Percentiles rank a stretch among this genome's conserved stretches.
phyloP scores from a whole-genome alignment of 2,329 filamentous ascomycete species.

The Tolypocladium sp. region DNA sequence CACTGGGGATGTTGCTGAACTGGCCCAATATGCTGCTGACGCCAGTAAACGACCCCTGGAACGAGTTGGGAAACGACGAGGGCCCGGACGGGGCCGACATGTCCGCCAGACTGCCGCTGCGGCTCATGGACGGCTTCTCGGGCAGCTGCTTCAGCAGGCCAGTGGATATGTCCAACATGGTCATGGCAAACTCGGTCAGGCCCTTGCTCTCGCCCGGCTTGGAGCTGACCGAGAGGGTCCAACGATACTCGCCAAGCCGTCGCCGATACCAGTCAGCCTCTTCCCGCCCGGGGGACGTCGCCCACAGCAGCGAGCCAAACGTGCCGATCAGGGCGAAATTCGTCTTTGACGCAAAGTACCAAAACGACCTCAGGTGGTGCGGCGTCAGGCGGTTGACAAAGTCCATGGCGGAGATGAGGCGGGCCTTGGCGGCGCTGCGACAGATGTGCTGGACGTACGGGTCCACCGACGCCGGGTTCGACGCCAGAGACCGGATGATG shows the following conservation, averaged over 20 bases:
- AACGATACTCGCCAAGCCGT: conserved; percentile 80
- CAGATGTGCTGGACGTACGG: conserved; percentile 86
- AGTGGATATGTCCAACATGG: conserved; percentile 65
- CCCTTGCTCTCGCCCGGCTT: conserved; percentile 55
- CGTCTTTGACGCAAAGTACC: conserved; percentile 80
- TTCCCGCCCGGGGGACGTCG: conserved; percentile 76
- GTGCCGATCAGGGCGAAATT: conserved; percentile 95
- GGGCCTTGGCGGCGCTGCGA: conserved; percentile 85
- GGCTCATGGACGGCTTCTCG: conserved; percentile 59
- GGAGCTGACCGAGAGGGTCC: conserved; percentile 82
- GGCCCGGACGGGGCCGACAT: conserved; percentile 26
- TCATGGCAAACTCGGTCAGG: conserved; percentile 63
- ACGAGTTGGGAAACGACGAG: conserved; percentile 12
- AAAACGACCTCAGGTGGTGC: conserved; percentile 80
- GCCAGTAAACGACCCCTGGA: conserved; percentile 20
- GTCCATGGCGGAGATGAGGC: conserved; percentile 92
- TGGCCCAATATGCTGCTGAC: conserved; percentile 26
- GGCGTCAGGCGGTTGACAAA: conserved; percentile 90
- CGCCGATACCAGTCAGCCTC: conserved; percentile 90
- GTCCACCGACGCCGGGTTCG: conserved; percentile 42
- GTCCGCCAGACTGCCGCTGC: conserved; percentile 40
- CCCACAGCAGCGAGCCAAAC: conserved; percentile 83
- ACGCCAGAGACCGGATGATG: conserved; percentile 70
- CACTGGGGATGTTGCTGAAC: conserved; percentile 35
- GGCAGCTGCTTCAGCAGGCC: conserved; percentile 60